Evolutionary conservation across 352 stramenopile genomes (phyloP).

Genomic region (Phytophthora hybrid): DNA sequence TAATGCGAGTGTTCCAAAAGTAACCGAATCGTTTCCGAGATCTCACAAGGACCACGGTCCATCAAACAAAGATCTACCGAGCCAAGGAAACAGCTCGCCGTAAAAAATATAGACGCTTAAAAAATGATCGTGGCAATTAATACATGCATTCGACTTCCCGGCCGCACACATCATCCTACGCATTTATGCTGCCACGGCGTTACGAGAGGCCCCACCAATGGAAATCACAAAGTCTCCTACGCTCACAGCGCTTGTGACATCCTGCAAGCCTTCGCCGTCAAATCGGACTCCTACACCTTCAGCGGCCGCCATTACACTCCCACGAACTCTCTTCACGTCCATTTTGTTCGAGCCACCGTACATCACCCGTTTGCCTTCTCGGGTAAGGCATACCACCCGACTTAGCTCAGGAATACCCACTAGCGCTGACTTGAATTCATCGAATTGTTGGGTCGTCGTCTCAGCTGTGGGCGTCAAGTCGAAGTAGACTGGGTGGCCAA

Average conservation of each 20-base stretch:
- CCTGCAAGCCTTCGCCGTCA: background rate
- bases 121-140: too few relatives aligned
- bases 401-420: conserved; percentile 1
- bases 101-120: too few relatives aligned
- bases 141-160: too few relatives aligned
- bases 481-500: conserved; percentile 12
- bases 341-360: conserved; percentile 19
- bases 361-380: background rate
- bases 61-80: too few relatives aligned
- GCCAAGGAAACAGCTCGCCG: too few relatives aligned
- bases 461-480: background rate
- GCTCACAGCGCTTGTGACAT: background rate
- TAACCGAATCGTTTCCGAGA: too few relatives aligned
- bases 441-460: background rate
- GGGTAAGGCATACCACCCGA: conserved; percentile 8
- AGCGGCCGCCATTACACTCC: too few relatives aligned
- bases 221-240: background rate
- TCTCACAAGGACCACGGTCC: too few relatives aligned
- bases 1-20: too few relatives aligned
- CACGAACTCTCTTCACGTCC: conserved; percentile 1
- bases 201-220: background rate
- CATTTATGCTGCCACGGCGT: background rate
- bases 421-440: background rate
- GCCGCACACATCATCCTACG: background rate
- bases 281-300: too few relatives aligned